A percentile compares a stretch with the other conserved stretches of the same genome.
These are phyloP conservation scores for Rhododendron vialii DNA, from an alignment of 148 eudicot species.

Conservation along the genomic window DNA sequence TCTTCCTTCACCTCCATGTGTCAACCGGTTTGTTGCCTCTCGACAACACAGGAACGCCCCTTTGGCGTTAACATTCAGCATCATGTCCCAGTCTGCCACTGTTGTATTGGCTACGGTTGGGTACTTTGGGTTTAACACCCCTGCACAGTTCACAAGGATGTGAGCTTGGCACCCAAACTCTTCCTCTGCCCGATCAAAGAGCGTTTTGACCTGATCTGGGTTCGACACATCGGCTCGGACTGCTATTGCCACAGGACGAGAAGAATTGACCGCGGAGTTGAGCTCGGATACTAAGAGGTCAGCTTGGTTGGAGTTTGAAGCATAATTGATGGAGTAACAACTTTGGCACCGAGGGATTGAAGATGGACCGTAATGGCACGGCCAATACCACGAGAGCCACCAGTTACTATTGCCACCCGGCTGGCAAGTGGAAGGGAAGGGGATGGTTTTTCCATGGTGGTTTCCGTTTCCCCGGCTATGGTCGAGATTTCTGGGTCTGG, in stretches of 20 bases:
- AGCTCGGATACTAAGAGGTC: conserved; percentile 3
- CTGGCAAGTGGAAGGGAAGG: conserved; percentile 20
- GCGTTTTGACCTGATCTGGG: conserved; percentile 28
- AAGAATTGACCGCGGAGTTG: neutral
- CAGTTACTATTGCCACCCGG: conserved; percentile 49
- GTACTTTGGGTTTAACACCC: conserved; percentile 24
- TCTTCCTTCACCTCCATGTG: conserved; percentile 28
- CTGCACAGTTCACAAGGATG: conserved; percentile 41
- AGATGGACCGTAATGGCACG: conserved; percentile 34
- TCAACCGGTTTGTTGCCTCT: conserved; percentile 30
- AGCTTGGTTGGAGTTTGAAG: conserved; percentile 31
- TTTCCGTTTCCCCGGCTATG: neutral
- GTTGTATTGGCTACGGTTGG: conserved; percentile 19
- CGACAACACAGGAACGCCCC: conserved; percentile 32
- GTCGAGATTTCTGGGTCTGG: neutral
- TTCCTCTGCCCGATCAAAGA: conserved; percentile 40
- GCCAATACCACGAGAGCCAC: conserved; percentile 46
- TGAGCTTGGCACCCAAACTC: conserved; percentile 27
- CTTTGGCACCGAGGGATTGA: conserved; percentile 38
- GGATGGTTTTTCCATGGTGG: neutral
- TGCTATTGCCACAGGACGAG: conserved; percentile 16
- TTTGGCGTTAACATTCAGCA: conserved; percentile 19
- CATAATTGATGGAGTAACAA: conserved; percentile 33
- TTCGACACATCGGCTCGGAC: conserved; percentile 38
- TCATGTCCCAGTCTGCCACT: conserved; percentile 28